These are phyloP conservation scores for Penicillium mononematosum DNA, from an alignment of 495 filamentous ascomycete species.

Conservation along the genomic window DNA sequence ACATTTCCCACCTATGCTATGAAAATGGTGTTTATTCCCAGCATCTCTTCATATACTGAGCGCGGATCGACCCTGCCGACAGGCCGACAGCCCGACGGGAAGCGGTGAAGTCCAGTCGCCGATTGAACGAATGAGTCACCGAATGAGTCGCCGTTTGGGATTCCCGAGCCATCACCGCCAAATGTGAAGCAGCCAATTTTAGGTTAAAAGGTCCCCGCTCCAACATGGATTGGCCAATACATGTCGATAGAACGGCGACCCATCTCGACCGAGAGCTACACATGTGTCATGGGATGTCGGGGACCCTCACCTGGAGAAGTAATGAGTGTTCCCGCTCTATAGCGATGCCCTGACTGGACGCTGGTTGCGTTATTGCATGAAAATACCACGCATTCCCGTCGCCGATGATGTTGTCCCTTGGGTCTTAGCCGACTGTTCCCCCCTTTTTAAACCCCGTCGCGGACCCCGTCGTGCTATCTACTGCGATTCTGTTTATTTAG, in stretches of 20 bases:
- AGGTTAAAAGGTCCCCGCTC: background rate
- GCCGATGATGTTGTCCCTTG: constrained; percentile 13
- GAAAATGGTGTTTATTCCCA: background rate
- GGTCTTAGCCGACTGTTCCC: constrained; percentile 15
- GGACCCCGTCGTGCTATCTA: background rate
- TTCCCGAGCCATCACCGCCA: constrained; percentile 4
- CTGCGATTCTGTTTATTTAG: constrained; percentile 20
- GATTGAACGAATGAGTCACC: constrained; percentile 3
- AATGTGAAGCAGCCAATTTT: background rate
- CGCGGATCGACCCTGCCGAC: constrained; percentile 25
- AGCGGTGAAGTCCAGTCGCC: constrained; percentile 20
- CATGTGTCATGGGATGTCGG: constrained; percentile 1
- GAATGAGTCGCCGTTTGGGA: constrained; percentile 5
- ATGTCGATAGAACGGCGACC: constrained; percentile 2
- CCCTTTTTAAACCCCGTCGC: constrained; percentile 9
- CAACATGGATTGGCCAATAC: background rate
- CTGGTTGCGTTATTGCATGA: constrained; percentile 33
- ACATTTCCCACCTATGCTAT: background rate
- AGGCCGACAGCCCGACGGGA: constrained; percentile 27
- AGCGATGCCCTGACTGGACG: constrained; percentile 26
- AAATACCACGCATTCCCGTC: constrained; percentile 23
- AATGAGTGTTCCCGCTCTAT: constrained; percentile 6
- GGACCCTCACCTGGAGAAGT: background rate
- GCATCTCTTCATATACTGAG: background rate
- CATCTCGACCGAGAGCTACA: constrained; percentile 18